Evolutionary conservation across 2,329 filamentous ascomycete species (phyloP).

Genomic region (Ceratocystis destructans): DNA sequence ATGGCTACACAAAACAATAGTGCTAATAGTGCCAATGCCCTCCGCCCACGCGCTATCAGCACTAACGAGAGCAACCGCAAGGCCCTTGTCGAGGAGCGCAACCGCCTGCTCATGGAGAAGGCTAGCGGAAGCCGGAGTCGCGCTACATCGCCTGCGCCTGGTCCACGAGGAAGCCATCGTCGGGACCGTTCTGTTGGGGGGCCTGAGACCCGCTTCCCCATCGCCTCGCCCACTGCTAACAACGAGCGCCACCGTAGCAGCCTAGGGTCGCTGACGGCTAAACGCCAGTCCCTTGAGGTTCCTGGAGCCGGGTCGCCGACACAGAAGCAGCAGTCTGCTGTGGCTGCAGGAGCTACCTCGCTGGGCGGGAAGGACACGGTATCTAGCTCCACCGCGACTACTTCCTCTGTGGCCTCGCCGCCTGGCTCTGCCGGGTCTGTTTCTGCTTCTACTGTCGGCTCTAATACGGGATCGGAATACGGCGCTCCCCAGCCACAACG

Average conservation of each 20-base stretch:
- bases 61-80: slow-evolving; percentile 93
- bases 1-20: slow-evolving; percentile 58
- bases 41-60: slow-evolving; percentile 70
- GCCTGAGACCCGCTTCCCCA: slow-evolving; percentile 70
- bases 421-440: slow-evolving; percentile 9
- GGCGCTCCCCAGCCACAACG: slow-evolving; percentile 11
- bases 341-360: slow-evolving; percentile 21
- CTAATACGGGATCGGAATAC: slow-evolving; percentile 5
- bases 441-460: background rate
- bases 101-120: slow-evolving; percentile 63
- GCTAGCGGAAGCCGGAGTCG: slow-evolving; percentile 52
- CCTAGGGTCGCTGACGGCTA: slow-evolving; percentile 38
- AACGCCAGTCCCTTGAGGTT: slow-evolving; percentile 66
- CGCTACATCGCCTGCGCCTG: slow-evolving; percentile 57
- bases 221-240: slow-evolving; percentile 50
- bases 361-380: slow-evolving; percentile 20
- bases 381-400: slow-evolving; percentile 19
- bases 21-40: slow-evolving; percentile 37
- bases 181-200: slow-evolving; percentile 67
- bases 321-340: slow-evolving; percentile 20
- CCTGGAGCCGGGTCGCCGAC: slow-evolving; percentile 36
- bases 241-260: slow-evolving; percentile 38
- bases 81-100: slow-evolving; percentile 85
- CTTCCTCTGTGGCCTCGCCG: slow-evolving; percentile 11
- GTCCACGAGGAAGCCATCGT: slow-evolving; percentile 46